Percentiles rank a stretch among this genome's conserved stretches.
phyloP scores from a whole-genome alignment of 177 flowering plant genomes.

The Tripterygium wilfordii region DNA sequence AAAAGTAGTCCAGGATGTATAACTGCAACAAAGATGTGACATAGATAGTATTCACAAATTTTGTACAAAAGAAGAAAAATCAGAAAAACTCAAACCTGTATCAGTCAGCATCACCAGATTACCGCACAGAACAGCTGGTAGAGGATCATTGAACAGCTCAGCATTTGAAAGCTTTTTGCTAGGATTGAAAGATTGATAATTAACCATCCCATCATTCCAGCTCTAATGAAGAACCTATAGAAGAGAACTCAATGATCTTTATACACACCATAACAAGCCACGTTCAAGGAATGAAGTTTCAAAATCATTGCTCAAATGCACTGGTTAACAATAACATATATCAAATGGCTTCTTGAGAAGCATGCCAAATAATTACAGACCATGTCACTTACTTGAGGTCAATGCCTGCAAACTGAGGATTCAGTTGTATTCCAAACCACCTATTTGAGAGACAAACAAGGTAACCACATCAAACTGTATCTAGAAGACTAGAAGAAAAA shows the following conservation, averaged over 20 bases:
- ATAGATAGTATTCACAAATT: conserved; percentile 8
- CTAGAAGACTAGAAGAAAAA: too few species aligned
- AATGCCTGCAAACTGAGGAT: conserved; percentile 82
- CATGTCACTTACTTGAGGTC: conserved; percentile 78
- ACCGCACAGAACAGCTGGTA: conserved; percentile 79
- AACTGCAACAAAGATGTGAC: conserved; percentile 39
- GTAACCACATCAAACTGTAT: too few species aligned
- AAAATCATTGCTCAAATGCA: too few species aligned
- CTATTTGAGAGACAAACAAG: conserved; percentile 30
- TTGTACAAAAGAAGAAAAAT: too few species aligned
- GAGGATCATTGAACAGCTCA: conserved; percentile 75
- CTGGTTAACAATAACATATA: too few species aligned
- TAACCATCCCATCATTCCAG: conserved; percentile 99
- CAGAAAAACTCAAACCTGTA: background rate
- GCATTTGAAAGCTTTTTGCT: conserved; percentile 56
- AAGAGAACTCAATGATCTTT: conserved; percentile 7
- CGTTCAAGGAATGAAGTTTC: too few species aligned
- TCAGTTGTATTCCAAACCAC: conserved; percentile 99
- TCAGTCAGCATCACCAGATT: conserved; percentile 13
- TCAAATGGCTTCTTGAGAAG: background rate
- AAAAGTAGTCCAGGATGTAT: conserved; percentile 84
- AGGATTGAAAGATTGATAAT: conserved; percentile 90
- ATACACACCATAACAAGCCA: too few species aligned
- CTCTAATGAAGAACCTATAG: conserved; percentile 94
- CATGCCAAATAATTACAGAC: conserved; percentile 8